Conservation (phyloP, 345 rosid genomes). For the Erucastrum elatum region DNA sequence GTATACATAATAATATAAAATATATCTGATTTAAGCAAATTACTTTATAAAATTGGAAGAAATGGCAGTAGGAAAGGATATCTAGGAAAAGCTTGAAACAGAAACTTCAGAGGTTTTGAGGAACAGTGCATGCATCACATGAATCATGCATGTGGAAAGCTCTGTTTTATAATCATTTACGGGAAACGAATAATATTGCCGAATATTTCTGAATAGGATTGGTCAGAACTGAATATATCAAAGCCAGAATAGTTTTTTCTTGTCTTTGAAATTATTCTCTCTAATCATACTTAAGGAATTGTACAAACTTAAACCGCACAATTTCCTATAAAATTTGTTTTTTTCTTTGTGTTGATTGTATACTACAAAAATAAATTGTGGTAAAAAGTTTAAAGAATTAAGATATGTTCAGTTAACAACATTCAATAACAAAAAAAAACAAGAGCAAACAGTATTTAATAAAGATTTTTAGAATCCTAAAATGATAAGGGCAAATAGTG, state of each 20-base stretch:
- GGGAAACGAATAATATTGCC: not conserved
- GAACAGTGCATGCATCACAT: constrained; percentile 14
- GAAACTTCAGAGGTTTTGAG: constrained; percentile 28
- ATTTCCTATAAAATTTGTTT: not conserved
- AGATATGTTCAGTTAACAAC: not conserved
- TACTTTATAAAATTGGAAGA: not conserved
- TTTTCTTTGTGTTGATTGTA: not conserved
- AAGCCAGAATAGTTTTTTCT: not conserved
- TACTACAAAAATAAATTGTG: not conserved
- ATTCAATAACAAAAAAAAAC: not conserved
- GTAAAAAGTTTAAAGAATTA: not conserved
- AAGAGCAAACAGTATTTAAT: not conserved
- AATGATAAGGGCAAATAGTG: not conserved
- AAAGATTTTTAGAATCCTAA: not conserved
- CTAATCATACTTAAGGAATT: not conserved
- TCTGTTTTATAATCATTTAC: not conserved
- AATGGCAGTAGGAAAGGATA: constrained; percentile 10
- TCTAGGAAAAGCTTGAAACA: constrained; percentile 26
- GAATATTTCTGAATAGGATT: not conserved
- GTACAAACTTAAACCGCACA: not conserved
- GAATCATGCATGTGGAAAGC: constrained; percentile 15
- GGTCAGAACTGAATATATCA: not conserved
- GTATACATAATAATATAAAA: not conserved
- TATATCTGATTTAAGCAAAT: constrained; percentile 12
- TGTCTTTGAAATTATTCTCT: not conserved